phyloP scores from a whole-genome alignment of 1,284 basidiomycete species.

The Takashimella tepidaria region DNA sequence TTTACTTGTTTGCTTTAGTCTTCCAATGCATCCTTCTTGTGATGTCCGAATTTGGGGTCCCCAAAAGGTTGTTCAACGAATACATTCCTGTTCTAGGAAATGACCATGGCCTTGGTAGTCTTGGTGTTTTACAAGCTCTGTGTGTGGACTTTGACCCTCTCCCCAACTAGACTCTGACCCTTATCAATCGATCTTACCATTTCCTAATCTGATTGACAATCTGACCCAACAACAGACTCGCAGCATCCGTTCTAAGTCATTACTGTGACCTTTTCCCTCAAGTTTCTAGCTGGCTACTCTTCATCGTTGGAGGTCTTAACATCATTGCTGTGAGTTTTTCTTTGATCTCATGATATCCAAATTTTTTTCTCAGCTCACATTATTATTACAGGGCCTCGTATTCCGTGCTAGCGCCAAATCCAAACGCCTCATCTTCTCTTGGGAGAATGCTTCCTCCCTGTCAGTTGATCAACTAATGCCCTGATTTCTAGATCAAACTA shows the following conservation, averaged over 20 bases:
- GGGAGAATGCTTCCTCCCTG: constrained; percentile 45
- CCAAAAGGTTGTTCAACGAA: constrained; percentile 62
- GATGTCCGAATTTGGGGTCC: constrained; percentile 71
- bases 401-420: constrained; percentile 37
- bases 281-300: constrained; percentile 77
- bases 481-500: background rate
- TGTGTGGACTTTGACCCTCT: constrained; percentile 42
- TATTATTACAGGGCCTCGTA: constrained; percentile 32
- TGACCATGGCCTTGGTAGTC: constrained; percentile 70
- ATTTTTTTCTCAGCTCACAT: background rate
- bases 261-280: constrained; percentile 71
- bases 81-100: constrained; percentile 83
- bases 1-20: constrained; percentile 40
- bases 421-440: constrained; percentile 43
- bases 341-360: no score
- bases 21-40: constrained; percentile 68
- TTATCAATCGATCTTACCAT: no score
- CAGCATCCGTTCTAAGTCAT: constrained; percentile 73
- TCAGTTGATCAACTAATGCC: no score
- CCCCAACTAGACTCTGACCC: background rate
- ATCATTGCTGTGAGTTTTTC: constrained; percentile 60
- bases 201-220: background rate
- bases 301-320: constrained; percentile 76
- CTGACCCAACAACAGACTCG: constrained; percentile 50
- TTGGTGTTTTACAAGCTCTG: constrained; percentile 77